Evolutionary conservation across 306 rosid species (phyloP), one percentile per base, ranked within the genome.

Genomic region (Glycyrrhiza uralensis): DNA sequence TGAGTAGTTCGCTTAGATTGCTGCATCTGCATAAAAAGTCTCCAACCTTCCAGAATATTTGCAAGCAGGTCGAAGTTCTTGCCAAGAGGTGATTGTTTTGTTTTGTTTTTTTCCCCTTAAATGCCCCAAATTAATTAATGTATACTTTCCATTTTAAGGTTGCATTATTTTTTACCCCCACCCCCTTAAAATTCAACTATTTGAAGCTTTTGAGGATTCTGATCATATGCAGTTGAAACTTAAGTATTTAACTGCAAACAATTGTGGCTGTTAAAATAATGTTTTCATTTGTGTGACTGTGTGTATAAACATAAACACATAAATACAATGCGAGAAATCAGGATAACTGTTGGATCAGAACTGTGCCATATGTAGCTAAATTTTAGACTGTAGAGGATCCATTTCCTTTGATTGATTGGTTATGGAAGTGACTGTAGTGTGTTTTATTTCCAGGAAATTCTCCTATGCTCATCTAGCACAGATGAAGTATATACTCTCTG

Each of bases 401-500:
- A 6, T 61, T 36, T 36, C 7, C 17, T 36, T 61, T 59, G 24
- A 71, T 51, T 47, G 52, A 17, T 45, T 7, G 19, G 22, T 38
- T 63, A 12, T 13, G 52, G 58, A n/a, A 61, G 50, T 57, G 62
- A 47, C 17, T 41, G 35, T 75, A n/a, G 50, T 55, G 45, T 68
- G 39, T 75, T 66, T 68, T 70, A 44, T 64, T 82, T 79, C 10
- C 87, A 88, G 94, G 76, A 30, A 86, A 29, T 88, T 91, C 50
- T 83, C 59, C 26, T 55, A 63, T 82, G 10, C 9, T 55, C 85
- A 88, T 80, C 92, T 86, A 72, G 90, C 90, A 0, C 90, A 83
- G 80, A 86, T 88, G n/a, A 85, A 83, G 59, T 83, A 81, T 80
- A 54, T 91, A 74, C 76, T 91, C 59, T 86, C 89, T 22, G 89